phyloP scores from a whole-genome alignment of 257 asterid species.

The Petunia secreta region DNA sequence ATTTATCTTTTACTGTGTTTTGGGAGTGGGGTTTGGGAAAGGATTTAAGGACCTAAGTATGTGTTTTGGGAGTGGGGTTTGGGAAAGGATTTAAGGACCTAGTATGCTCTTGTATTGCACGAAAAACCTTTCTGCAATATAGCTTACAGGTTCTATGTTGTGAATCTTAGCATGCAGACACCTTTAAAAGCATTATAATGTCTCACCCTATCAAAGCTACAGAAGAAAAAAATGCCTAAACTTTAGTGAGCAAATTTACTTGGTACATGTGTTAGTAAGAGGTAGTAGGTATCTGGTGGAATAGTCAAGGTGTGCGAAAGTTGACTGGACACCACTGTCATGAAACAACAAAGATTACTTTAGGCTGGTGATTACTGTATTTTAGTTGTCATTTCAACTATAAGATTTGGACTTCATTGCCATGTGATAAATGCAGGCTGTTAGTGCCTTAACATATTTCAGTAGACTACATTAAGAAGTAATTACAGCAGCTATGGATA shows the following conservation, averaged over 20 bases:
- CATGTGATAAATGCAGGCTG: not conserved
- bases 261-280: too few relatives aligned
- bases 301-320: too few relatives aligned
- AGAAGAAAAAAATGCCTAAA: not conserved
- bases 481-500: constrained; percentile 5
- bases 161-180: not conserved
- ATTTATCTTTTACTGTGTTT: not conserved
- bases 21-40: not conserved
- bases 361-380: constrained; percentile 14
- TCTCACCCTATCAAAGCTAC: constrained; percentile 7
- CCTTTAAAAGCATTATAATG: not conserved
- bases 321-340: too few relatives aligned
- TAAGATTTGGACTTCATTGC: constrained; percentile 20
- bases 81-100: not conserved
- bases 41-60: constrained; percentile 12
- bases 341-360: not conserved
- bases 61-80: not conserved
- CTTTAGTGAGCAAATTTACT: not conserved
- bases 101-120: not conserved
- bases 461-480: not conserved
- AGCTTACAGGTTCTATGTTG: not conserved
- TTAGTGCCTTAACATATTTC: not conserved
- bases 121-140: not conserved
- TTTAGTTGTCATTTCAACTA: constrained; percentile 6
- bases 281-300: too few relatives aligned